These are phyloP conservation scores for Puccinellia tenuiflora DNA, from an alignment of 176 grass and related monocot species.

Conservation along the genomic window DNA sequence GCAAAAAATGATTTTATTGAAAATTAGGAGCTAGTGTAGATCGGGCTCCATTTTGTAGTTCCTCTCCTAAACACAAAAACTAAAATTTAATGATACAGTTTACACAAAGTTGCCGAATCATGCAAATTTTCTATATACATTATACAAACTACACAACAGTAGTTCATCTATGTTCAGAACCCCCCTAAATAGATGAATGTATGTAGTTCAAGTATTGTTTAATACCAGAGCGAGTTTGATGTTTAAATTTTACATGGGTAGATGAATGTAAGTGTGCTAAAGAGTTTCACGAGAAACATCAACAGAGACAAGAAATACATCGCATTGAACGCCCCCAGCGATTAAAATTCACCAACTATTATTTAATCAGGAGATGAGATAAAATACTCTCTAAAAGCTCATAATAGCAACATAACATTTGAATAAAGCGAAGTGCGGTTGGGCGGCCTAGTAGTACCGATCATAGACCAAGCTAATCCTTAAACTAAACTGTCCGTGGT, in stretches of 20 bases:
- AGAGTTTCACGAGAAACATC: neutral
- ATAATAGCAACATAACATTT: constrained; percentile 14
- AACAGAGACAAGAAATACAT: neutral
- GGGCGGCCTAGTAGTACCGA: constrained; percentile 35
- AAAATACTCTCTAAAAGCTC: constrained; percentile 15
- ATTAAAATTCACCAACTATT: neutral
- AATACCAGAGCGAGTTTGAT: neutral
- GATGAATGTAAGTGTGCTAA: neutral
- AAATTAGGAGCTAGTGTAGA: no score
- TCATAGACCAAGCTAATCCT: constrained; percentile 29
- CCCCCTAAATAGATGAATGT: neutral
- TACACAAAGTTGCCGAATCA: neutral
- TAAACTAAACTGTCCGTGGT: constrained; percentile 8
- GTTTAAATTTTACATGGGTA: neutral
- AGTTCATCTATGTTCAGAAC: neutral
- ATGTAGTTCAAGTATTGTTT: neutral
- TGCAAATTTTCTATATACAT: neutral
- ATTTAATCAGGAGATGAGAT: neutral
- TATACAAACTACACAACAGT: neutral
- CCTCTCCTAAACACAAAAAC: neutral
- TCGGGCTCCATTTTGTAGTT: no score
- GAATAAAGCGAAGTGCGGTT: constrained; percentile 61
- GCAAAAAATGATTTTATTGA: no score
- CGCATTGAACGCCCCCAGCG: neutral
- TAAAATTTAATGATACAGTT: neutral